Conservation (phyloP, 1,139 yeast genomes). For the Suhomyces choctaworum region DNA sequence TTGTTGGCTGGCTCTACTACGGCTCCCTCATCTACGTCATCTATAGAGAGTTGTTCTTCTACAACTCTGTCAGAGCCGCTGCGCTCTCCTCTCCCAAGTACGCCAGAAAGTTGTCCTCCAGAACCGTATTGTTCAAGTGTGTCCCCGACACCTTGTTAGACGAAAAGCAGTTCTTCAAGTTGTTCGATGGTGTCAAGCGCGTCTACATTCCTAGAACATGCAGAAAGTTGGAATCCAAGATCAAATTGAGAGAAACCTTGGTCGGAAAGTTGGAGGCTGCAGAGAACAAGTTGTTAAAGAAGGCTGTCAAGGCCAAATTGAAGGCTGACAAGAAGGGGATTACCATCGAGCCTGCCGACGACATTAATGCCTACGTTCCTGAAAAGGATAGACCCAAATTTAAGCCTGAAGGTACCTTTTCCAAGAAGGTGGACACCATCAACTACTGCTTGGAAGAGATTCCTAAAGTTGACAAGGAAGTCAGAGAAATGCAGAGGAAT, state of each 20-base stretch:
- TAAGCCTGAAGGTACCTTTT: conserved; percentile 54
- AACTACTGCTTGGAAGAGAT: conserved; percentile 57
- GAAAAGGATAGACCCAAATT: conserved; percentile 76
- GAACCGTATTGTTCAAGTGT: conserved; percentile 77
- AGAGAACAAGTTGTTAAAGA: conserved; percentile 57
- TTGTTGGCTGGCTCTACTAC: conserved; percentile 77
- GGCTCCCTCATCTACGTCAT: conserved; percentile 68
- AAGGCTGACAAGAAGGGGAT: conserved; percentile 66
- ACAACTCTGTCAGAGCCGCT: conserved; percentile 77
- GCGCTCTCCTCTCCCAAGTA: conserved; percentile 79
- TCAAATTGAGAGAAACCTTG: conserved; percentile 61
- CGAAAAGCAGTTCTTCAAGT: conserved; percentile 58
- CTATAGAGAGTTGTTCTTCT: conserved; percentile 81
- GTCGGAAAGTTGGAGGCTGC: conserved; percentile 70
- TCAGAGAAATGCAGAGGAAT: conserved; percentile 50
- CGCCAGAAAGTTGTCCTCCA: conserved; percentile 68
- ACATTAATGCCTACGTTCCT: conserved; percentile 67
- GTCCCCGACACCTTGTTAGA: conserved; percentile 71
- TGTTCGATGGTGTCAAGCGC: conserved; percentile 70
- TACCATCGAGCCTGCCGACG: conserved; percentile 47
- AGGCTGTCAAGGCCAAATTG: conserved; percentile 59
- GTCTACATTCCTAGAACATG: conserved; percentile 76
- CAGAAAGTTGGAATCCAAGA: conserved; percentile 55
- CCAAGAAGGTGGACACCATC: conserved; percentile 60
- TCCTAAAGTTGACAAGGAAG: conserved; percentile 55